A percentile compares a stretch with the other conserved stretches of the same genome.
Conservation (phyloP, 306 rosid genomes). For the Comarum palustre region DNA sequence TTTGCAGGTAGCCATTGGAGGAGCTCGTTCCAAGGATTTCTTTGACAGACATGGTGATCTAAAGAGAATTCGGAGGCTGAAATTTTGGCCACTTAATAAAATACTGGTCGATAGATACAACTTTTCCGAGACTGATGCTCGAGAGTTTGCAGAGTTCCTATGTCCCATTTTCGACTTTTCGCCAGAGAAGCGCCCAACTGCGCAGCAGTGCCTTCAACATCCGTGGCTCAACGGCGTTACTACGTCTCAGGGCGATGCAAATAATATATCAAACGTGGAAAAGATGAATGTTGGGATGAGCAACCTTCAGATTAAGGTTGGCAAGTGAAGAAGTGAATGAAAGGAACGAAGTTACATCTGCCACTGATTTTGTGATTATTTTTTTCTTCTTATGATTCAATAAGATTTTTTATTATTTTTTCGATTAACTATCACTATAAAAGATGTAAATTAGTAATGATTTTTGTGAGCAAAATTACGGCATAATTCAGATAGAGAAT, state of each 20-base stretch:
- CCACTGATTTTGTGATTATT: slow-evolving; percentile 32
- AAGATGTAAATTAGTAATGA: slow-evolving; percentile 59
- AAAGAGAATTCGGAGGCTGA: slow-evolving; percentile 87
- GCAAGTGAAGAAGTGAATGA: slow-evolving; percentile 54
- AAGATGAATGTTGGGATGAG: slow-evolving; percentile 68
- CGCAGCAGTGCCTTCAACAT: slow-evolving; percentile 75
- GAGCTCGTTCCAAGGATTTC: slow-evolving; percentile 76
- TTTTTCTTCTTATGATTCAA: slow-evolving; percentile 34
- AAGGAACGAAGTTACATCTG: slow-evolving; percentile 18
- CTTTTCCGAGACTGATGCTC: slow-evolving; percentile 65
- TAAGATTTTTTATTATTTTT: slow-evolving; percentile 40
- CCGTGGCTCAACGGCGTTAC: slow-evolving; percentile 58
- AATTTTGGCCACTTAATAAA: slow-evolving; percentile 68
- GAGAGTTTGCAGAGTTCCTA: slow-evolving; percentile 66
- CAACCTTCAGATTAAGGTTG: slow-evolving; percentile 67
- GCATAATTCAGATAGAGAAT: slow-evolving; percentile 27
- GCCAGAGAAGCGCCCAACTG: slow-evolving; percentile 93
- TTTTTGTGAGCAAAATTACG: slow-evolving; percentile 39
- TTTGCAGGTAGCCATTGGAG: slow-evolving; percentile 66
- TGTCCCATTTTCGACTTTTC: slow-evolving; percentile 65
- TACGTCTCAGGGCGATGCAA: slow-evolving; percentile 39
- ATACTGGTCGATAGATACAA: slow-evolving; percentile 67
- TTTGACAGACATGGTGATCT: slow-evolving; percentile 95
- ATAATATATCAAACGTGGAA: slow-evolving; percentile 41
- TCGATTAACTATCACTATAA: slow-evolving; percentile 18